A percentile compares a stretch with the other conserved stretches of the same genome.
These are phyloP conservation scores for Phytophthora hybrid DNA, from an alignment of 352 stramenopile genomes.

Conservation along the genomic window DNA sequence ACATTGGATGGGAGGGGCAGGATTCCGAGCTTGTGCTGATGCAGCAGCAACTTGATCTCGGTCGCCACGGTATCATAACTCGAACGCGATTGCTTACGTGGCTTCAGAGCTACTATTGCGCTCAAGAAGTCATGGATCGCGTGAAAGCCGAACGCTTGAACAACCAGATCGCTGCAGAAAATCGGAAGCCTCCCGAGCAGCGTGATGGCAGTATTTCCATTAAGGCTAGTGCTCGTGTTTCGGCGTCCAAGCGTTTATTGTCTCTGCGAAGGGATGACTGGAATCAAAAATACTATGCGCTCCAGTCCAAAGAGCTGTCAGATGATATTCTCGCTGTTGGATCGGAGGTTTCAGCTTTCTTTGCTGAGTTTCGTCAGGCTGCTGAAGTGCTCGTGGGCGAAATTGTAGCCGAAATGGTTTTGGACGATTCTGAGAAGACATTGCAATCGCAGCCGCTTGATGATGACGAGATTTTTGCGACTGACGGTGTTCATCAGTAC, in stretches of 20 bases:
- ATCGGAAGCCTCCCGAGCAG: slow-evolving; percentile 5
- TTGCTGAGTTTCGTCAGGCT: slow-evolving; percentile 50
- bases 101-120: slow-evolving; percentile 51
- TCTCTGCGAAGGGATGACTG: slow-evolving; percentile 28
- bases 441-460: slow-evolving; percentile 29
- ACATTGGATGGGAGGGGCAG: slow-evolving; percentile 63
- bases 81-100: slow-evolving; percentile 52
- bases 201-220: slow-evolving; percentile 3
- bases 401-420: slow-evolving; percentile 48
- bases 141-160: slow-evolving; percentile 27
- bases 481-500: slow-evolving; percentile 31
- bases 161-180: slow-evolving; percentile 31
- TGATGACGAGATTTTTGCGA: slow-evolving; percentile 51
- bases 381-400: slow-evolving; percentile 41
- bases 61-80: slow-evolving; percentile 47
- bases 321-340: slow-evolving; percentile 27
- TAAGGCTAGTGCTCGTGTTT: slow-evolving; percentile 17
- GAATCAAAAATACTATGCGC: slow-evolving; percentile 33
- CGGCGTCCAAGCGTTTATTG: slow-evolving; percentile 22
- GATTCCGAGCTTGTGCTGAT: slow-evolving; percentile 49
- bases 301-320: slow-evolving; percentile 9
- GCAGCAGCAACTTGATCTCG: slow-evolving; percentile 66
- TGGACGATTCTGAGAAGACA: slow-evolving; percentile 36
- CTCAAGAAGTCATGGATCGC: slow-evolving; percentile 38
- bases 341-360: slow-evolving; percentile 36